Evolutionary conservation across 139 green algal species (phyloP), one percentile per base, ranked within the genome.

Genomic region (Penium margaritaceum): DNA sequence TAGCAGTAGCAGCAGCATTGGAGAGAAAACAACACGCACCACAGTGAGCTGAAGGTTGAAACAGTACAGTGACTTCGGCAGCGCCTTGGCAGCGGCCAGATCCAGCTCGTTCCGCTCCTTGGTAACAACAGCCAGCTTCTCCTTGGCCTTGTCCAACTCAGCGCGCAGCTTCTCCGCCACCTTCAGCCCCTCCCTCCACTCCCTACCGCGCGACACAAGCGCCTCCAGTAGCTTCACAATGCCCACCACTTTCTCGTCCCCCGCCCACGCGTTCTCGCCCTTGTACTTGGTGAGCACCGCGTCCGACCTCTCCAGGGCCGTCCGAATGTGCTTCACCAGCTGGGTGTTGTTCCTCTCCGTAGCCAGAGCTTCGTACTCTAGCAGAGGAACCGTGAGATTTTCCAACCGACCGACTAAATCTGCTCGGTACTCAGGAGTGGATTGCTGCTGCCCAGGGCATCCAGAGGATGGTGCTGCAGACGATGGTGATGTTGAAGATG

Each of bases 21-120:
- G n/a, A n/a, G n/a, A n/a, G n/a, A n/a, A n/a, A n/a, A n/a, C n/a
- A n/a, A n/a, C n/a, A n/a, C n/a, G n/a, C n/a, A 55, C 63, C n/a
- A 74, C 47, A 32, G 66, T 74, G 21, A 74, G 30, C 19, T 30
- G 38, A 4, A 74, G 29, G 38, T 36, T 67, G 29, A 74, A 43
- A 67, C 66, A 74, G 51, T 74, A 39, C 0, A 74, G 30, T 15
- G 30, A 32, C 51, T 74, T 74, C 39, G 66, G 66, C 34, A 74
- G 66, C n/a, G 66, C 47, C 30, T 74, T 74, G 66, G 66, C 51
- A 0, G 66, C 66, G 2, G 51, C 66, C 29, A 74, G 39, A 39
- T 74, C 66, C 15, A 74, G 39, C 51, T 54, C 19, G 51, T 74
- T 74, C 14, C 66, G 38, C 32, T 74, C 66, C 66, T 15, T 15